phyloP scores from a whole-genome alignment of 257 asterid genomes.

The Scutellaria baicalensis region DNA sequence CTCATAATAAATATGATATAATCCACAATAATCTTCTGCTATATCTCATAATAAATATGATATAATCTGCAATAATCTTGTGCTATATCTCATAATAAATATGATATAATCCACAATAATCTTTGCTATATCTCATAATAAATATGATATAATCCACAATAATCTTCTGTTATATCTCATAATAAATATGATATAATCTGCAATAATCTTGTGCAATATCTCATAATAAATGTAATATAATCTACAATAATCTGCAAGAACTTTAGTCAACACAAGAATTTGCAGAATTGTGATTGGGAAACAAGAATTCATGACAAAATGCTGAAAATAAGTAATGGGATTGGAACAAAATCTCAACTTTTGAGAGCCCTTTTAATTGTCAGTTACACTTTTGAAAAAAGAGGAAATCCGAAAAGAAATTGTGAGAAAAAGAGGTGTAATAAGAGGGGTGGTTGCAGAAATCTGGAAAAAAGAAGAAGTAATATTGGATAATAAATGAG shows the following conservation, averaged over 20 bases:
- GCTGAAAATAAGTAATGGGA: not conserved
- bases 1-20: no score
- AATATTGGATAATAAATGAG: conserved; percentile 16
- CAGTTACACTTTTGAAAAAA: not conserved
- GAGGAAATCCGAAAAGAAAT: not conserved
- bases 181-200: not conserved
- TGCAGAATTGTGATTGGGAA: not conserved
- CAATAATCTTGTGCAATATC: no score
- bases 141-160: not conserved
- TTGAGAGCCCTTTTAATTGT: not conserved
- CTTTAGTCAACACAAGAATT: not conserved
- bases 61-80: no score
- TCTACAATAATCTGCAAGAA: not conserved
- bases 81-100: not conserved
- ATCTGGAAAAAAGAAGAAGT: conserved; percentile 5
- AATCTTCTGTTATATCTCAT: no score
- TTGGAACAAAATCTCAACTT: not conserved
- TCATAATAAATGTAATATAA: not conserved
- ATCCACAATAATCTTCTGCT: no score
- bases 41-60: no score
- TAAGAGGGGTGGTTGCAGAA: conserved; percentile 9
- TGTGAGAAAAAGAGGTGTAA: not conserved
- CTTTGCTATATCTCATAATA: no score
- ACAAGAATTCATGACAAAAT: not conserved
- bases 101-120: not conserved